Conservation (phyloP, 2,329 filamentous ascomycete genomes). For the Neonectria ditissima region DNA sequence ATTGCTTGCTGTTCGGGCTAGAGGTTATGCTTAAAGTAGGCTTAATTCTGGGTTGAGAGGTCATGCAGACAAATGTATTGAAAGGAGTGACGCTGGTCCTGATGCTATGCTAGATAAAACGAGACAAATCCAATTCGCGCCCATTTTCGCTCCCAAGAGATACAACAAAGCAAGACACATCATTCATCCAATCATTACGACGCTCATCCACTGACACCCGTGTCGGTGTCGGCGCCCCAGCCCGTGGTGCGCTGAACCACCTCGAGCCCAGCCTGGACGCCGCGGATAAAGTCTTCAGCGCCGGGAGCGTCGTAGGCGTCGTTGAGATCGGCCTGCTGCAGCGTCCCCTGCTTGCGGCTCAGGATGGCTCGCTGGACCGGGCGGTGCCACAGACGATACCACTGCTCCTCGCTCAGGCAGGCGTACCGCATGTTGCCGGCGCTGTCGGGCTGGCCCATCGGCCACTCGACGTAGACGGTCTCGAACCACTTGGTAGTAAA, state of each 20-base stretch:
- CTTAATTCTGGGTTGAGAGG: too few relatives aligned
- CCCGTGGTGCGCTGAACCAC: slow-evolving; percentile 66
- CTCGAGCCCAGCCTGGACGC: slow-evolving; percentile 61
- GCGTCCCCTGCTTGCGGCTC: slow-evolving; percentile 64
- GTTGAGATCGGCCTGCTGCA: slow-evolving; percentile 69
- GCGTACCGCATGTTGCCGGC: slow-evolving; percentile 61
- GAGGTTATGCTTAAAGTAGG: too few relatives aligned
- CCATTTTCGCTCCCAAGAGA: too few relatives aligned
- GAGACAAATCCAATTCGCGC: too few relatives aligned
- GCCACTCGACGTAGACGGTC: slow-evolving; percentile 72
- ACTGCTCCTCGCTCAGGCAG: slow-evolving; percentile 67
- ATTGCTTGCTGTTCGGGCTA: not conserved
- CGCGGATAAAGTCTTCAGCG: slow-evolving; percentile 56
- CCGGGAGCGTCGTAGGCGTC: slow-evolving; percentile 50
- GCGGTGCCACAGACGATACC: slow-evolving; percentile 72
- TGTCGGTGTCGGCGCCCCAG: slow-evolving; percentile 56
- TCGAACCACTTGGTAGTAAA: slow-evolving; percentile 76
- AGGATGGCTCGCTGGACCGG: slow-evolving; percentile 71
- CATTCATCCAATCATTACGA: too few relatives aligned
- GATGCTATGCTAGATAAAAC: too few relatives aligned
- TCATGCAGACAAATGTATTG: too few relatives aligned
- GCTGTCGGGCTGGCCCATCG: slow-evolving; percentile 43
- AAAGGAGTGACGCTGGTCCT: too few relatives aligned
- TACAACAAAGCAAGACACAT: too few relatives aligned
- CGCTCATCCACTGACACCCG: not conserved